These are phyloP conservation scores for Irpex lacteus DNA, from an alignment of 1,284 basidiomycete genomes.

Conservation along the genomic window DNA sequence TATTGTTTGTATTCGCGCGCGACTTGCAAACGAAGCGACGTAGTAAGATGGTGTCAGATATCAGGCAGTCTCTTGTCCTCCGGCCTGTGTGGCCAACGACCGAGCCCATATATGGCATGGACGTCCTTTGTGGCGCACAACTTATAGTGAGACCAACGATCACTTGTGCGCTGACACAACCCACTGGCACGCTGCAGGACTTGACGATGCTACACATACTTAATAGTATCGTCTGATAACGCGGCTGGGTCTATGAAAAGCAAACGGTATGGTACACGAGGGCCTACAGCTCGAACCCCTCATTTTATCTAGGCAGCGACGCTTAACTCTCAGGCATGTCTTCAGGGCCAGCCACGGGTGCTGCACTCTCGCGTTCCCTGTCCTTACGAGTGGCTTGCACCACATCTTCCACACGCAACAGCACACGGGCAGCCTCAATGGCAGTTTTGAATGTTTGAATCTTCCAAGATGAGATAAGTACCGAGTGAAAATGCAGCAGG, in stretches of 20 bases:
- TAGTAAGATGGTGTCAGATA: too few relatives aligned
- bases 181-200: too few relatives aligned
- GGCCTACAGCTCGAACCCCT: not conserved
- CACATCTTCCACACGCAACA: constrained; percentile 94
- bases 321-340: constrained; percentile 37
- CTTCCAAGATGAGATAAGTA: constrained; percentile 30
- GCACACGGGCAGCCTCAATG: constrained; percentile 87
- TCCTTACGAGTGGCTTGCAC: constrained; percentile 82
- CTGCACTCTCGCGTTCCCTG: constrained; percentile 41
- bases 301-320: not conserved
- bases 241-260: not conserved
- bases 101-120: not conserved
- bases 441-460: constrained; percentile 98
- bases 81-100: too few relatives aligned
- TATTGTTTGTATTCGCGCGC: too few relatives aligned
- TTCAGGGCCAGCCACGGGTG: constrained; percentile 42
- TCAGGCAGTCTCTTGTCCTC: too few relatives aligned
- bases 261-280: not conserved
- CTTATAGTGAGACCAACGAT: not conserved
- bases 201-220: too few relatives aligned
- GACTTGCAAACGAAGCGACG: too few relatives aligned
- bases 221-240: too few relatives aligned
- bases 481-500: not conserved
- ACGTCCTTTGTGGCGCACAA: not conserved
- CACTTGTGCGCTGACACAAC: too few relatives aligned